A percentile compares a stretch with the other conserved stretches of the same genome.
Evolutionary conservation across 2,329 filamentous ascomycete species (phyloP).

Genomic region (Aureobasidium sp.): DNA sequence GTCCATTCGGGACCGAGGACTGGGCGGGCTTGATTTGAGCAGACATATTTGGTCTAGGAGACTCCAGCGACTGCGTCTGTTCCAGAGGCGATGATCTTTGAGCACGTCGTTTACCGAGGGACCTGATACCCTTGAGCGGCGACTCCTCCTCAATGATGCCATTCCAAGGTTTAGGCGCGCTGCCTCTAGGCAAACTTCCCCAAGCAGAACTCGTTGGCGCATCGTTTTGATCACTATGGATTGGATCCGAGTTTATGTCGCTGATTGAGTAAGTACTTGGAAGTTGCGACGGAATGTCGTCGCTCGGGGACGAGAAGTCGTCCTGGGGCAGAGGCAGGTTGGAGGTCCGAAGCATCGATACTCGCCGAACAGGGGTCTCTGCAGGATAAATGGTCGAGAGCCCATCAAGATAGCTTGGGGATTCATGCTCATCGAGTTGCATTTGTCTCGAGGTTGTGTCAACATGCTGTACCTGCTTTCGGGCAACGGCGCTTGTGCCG

Average conservation of each 20-base stretch:
- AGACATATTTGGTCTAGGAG: neutral
- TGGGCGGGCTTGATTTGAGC: neutral
- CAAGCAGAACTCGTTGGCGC: conserved; percentile 9
- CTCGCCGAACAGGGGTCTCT: neutral
- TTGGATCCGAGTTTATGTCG: conserved; percentile 17
- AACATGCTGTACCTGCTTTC: neutral
- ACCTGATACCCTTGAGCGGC: neutral
- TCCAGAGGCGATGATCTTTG: neutral
- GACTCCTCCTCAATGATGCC: conserved; percentile 5
- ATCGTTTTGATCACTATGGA: neutral
- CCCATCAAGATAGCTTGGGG: neutral
- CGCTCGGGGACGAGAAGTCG: conserved; percentile 2
- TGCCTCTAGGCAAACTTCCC: neutral
- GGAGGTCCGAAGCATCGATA: neutral
- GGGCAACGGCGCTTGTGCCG: neutral
- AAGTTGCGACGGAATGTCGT: conserved; percentile 23
- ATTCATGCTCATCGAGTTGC: neutral
- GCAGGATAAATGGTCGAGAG: neutral
- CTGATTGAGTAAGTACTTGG: conserved; percentile 28
- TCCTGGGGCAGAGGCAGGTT: neutral
- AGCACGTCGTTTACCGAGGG: neutral
- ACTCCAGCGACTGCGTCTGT: neutral
- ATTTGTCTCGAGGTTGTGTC: neutral
- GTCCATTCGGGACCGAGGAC: neutral
- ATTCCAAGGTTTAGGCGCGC: neutral